phyloP scores from a whole-genome alignment of 495 filamentous ascomycete species.

The Cladorrhinum samala region DNA sequence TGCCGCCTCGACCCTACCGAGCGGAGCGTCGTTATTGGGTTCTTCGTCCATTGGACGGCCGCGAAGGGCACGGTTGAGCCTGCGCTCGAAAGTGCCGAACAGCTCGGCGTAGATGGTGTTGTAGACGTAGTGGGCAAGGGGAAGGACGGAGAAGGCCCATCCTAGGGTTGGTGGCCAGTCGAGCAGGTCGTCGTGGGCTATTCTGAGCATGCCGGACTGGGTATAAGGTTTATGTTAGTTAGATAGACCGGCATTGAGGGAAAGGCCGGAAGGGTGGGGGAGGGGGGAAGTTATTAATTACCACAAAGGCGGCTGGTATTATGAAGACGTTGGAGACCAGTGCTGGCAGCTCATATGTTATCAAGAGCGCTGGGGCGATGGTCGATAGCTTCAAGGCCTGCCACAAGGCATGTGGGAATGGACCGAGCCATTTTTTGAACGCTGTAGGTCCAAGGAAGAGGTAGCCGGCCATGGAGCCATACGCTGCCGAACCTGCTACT shows the following conservation, averaged over 20 bases:
- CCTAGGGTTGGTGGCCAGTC: slow-evolving; percentile 69
- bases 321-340: background rate
- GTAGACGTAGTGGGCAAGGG: slow-evolving; percentile 63
- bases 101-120: slow-evolving; percentile 57
- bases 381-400: slow-evolving; percentile 23
- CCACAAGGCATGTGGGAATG: background rate
- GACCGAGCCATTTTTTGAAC: slow-evolving; percentile 20
- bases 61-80: slow-evolving; percentile 43
- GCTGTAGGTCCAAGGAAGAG: slow-evolving; percentile 34
- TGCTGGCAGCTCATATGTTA: no score
- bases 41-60: slow-evolving; percentile 20
- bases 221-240: background rate
- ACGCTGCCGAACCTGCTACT: slow-evolving; percentile 36
- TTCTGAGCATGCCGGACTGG: slow-evolving; percentile 20
- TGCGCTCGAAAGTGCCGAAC: slow-evolving; percentile 56
- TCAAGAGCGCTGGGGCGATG: slow-evolving; percentile 39
- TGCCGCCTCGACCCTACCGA: no score
- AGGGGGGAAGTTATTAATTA: background rate
- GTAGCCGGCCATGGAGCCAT: slow-evolving; percentile 30
- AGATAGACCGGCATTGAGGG: no score
- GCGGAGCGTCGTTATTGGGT: background rate
- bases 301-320: background rate
- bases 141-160: slow-evolving; percentile 63
- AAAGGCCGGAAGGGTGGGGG: no score
- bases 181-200: slow-evolving; percentile 20